A percentile compares a stretch with the other conserved stretches of the same genome.
These are phyloP conservation scores for Athelia psychrophila DNA, from an alignment of 1,284 basidiomycete genomes.

Conservation along the genomic window DNA sequence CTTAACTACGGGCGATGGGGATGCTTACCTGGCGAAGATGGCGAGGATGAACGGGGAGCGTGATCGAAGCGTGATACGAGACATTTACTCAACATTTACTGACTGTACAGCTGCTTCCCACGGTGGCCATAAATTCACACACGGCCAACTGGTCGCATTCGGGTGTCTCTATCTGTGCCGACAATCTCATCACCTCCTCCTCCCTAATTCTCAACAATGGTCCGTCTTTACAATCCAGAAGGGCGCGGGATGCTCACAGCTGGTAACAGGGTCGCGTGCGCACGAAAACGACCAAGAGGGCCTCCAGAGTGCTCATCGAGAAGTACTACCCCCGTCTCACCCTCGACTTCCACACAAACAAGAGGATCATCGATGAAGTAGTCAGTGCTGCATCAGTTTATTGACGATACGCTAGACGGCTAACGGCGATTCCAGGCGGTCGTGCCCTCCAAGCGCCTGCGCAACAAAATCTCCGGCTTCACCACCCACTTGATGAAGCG, in stretches of 20 bases:
- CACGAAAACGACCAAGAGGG: slow-evolving; percentile 99
- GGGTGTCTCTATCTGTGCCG: background rate
- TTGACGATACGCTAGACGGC: background rate
- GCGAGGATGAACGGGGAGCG: background rate
- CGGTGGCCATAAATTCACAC: no score
- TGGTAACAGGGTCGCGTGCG: slow-evolving; percentile 90
- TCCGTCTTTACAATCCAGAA: slow-evolving; percentile 22
- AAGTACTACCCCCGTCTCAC: slow-evolving; percentile 99
- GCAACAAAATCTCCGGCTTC: slow-evolving; percentile 99
- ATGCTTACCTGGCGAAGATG: no score
- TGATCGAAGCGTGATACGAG: background rate
- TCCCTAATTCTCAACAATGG: slow-evolving; percentile 42
- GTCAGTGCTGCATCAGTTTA: slow-evolving; percentile 47
- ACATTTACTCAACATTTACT: background rate
- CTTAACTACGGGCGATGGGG: no score
- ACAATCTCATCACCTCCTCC: slow-evolving; percentile 14
- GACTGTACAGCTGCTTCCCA: slow-evolving; percentile 23
- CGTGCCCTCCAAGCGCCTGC: slow-evolving; percentile 97
- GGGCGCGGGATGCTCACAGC: slow-evolving; percentile 3
- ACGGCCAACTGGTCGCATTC: background rate
- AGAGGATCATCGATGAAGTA: slow-evolving; percentile 99
- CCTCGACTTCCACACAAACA: slow-evolving; percentile 99
- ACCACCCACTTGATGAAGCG: slow-evolving; percentile 99
- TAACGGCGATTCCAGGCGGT: slow-evolving; percentile 60
- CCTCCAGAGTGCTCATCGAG: slow-evolving; percentile 98